These are phyloP conservation scores for Eucalyptus erythrocorys DNA, from an alignment of 345 rosid species.

Conservation along the genomic window DNA sequence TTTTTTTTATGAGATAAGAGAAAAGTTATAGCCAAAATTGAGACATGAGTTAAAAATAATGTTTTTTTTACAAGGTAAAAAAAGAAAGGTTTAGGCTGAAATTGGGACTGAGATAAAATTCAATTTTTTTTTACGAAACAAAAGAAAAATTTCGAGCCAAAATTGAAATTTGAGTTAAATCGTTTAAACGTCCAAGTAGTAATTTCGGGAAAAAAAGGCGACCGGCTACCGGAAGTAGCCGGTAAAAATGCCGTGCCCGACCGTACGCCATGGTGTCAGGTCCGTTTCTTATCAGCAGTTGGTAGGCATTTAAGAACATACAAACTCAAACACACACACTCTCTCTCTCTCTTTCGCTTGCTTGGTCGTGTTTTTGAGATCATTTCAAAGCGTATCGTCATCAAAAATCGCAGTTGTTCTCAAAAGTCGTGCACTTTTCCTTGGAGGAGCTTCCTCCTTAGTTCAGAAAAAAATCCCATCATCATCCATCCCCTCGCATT, in stretches of 20 bases:
- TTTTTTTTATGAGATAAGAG: fast-evolving
- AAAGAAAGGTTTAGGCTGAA: fast-evolving
- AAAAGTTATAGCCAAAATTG: fast-evolving
- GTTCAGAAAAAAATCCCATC: not conserved
- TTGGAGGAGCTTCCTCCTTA: not conserved
- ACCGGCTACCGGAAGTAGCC: not conserved
- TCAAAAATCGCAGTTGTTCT: not conserved
- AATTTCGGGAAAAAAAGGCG: not conserved
- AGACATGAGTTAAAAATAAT: fast-evolving
- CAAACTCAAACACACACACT: not conserved
- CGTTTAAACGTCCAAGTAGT: not conserved
- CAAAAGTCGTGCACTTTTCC: not conserved
- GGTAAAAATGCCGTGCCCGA: not conserved
- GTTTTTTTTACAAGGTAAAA: too few species aligned
- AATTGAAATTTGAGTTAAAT: not conserved
- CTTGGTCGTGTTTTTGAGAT: not conserved
- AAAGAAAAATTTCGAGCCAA: fast-evolving
- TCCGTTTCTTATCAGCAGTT: slow-evolving; percentile 47
- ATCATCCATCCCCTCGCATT: not conserved
- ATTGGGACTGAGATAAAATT: not conserved
- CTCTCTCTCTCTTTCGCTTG: not conserved
- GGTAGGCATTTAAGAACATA: slow-evolving; percentile 51
- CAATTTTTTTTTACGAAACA: too few species aligned
- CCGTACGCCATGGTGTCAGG: slow-evolving; percentile 22
- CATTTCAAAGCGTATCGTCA: not conserved